These are phyloP conservation scores for Fusarium sp. DNA, from an alignment of 2,329 filamentous ascomycete genomes.

Conservation along the genomic window DNA sequence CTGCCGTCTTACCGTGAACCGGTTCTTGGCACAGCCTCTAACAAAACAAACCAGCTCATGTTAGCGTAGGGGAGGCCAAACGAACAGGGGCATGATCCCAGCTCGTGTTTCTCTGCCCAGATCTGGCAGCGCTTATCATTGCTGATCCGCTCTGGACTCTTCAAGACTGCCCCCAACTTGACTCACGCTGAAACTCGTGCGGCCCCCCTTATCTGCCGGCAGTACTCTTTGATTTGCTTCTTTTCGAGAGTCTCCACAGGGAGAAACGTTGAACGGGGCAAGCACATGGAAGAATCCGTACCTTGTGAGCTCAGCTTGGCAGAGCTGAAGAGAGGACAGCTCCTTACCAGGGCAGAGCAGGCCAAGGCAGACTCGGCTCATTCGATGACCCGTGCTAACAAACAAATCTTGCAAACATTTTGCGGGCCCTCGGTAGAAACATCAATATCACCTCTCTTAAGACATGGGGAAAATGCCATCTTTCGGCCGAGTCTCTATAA, in stretches of 20 bases:
- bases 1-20: background rate
- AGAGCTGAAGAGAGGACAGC: background rate
- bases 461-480: background rate
- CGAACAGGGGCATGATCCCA: background rate
- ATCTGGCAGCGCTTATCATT: background rate
- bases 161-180: background rate
- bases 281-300: background rate
- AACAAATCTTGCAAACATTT: background rate
- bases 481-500: background rate
- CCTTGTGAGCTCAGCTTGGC: background rate
- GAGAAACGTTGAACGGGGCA: background rate
- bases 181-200: background rate
- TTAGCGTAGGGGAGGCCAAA: background rate
- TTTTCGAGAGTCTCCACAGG: background rate
- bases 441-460: background rate
- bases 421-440: background rate
- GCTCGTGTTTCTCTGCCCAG: background rate
- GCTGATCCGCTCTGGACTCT: background rate
- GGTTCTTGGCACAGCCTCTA: background rate
- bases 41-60: background rate
- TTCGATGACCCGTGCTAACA: background rate
- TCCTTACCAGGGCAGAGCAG: background rate
- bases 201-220: background rate
- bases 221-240: background rate
- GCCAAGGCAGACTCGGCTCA: background rate